A percentile compares a stretch with the other conserved stretches of the same genome.
These are phyloP conservation scores for Arctium minus DNA, from an alignment of 129 eudicot species.

Conservation along the genomic window DNA sequence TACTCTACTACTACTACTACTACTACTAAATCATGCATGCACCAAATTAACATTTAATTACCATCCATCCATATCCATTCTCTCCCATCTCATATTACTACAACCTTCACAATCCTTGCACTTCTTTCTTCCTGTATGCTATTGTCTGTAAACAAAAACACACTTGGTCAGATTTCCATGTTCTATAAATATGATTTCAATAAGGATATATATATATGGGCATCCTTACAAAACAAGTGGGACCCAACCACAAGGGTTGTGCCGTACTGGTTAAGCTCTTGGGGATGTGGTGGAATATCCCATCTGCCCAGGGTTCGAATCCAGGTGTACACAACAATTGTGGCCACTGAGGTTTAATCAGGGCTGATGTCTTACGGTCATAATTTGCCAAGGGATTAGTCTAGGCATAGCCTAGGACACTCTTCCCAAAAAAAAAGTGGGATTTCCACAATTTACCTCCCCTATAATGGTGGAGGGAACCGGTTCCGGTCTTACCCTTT, in stretches of 20 bases:
- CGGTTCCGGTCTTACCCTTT: background rate
- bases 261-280: too few relatives aligned
- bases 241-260: too few relatives aligned
- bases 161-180: background rate
- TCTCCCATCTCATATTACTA: background rate
- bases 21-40: background rate
- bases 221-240: background rate
- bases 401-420: too few relatives aligned
- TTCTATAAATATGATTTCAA: too few relatives aligned
- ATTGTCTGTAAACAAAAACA: conserved; percentile 45
- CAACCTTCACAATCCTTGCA: background rate
- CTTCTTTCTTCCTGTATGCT: conserved; percentile 59
- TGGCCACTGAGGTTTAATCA: too few relatives aligned
- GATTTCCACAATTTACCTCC: background rate
- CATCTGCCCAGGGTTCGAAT: too few relatives aligned
- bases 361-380: too few relatives aligned
- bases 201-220: background rate
- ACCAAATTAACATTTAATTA: background rate
- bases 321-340: too few relatives aligned
- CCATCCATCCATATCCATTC: background rate
- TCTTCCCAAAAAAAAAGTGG: too few relatives aligned
- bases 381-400: too few relatives aligned
- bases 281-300: too few relatives aligned
- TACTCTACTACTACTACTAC: background rate
- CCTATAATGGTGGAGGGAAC: background rate